These are phyloP conservation scores for Rugonectria rugulosa DNA, from an alignment of 2,329 filamentous ascomycete species.

Conservation along the genomic window DNA sequence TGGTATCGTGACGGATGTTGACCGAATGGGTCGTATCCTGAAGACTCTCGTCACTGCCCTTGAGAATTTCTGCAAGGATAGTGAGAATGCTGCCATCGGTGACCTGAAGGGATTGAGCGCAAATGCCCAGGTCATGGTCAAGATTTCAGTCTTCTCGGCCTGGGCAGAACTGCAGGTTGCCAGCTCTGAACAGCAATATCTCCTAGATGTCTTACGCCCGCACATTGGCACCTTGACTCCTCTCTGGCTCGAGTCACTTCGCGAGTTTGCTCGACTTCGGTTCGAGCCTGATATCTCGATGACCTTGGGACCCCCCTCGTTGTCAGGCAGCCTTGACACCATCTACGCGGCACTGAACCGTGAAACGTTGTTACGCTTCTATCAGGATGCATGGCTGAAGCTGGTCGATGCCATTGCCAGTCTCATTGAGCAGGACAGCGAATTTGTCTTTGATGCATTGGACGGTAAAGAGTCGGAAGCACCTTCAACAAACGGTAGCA, in stretches of 20 bases:
- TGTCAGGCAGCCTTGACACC: constrained; percentile 87
- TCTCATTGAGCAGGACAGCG: constrained; percentile 95
- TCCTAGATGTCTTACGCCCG: constrained; percentile 86
- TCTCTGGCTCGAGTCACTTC: constrained; percentile 89
- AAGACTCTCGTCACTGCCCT: constrained; percentile 91
- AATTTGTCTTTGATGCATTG: constrained; percentile 95
- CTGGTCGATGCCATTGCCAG: constrained; percentile 97
- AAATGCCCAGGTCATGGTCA: constrained; percentile 98
- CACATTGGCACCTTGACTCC: constrained; percentile 91
- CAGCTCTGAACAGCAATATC: constrained; percentile 88
- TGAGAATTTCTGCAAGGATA: constrained; percentile 87
- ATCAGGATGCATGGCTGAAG: constrained; percentile 96
- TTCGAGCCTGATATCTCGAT: constrained; percentile 98
- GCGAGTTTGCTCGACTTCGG: constrained; percentile 89
- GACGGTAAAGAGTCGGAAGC: constrained; percentile 77
- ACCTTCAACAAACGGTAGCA: constrained; percentile 56
- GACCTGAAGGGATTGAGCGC: constrained; percentile 92
- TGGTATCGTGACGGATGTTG: constrained; percentile 95
- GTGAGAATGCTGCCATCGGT: constrained; percentile 85
- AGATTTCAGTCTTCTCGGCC: constrained; percentile 94
- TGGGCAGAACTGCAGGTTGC: constrained; percentile 98
- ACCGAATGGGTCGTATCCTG: constrained; percentile 97
- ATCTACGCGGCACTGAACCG: constrained; percentile 95
- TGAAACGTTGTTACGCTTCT: constrained; percentile 92
- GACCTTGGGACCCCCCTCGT: constrained; percentile 79